Conservation (phyloP, 2,329 filamentous ascomycete genomes). For the Cladosporium sp. region DNA sequence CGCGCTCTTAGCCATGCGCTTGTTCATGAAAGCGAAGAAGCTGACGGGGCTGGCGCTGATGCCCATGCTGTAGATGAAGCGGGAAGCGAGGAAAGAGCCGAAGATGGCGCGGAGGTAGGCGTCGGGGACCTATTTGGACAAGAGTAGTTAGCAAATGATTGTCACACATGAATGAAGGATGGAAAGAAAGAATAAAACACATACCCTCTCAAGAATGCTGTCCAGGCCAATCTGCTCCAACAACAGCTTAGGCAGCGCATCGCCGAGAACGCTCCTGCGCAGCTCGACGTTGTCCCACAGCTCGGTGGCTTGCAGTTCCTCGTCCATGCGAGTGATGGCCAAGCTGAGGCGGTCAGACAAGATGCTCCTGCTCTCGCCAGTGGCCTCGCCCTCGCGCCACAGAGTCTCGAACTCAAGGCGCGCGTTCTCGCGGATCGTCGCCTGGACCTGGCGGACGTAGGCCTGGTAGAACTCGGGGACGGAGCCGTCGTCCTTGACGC, state of each 20-base stretch:
- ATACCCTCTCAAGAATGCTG: constrained; percentile 75
- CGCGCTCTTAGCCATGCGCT: constrained; percentile 40
- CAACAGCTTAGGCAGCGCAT: constrained; percentile 82
- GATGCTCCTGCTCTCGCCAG: constrained; percentile 76
- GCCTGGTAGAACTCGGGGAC: constrained; percentile 87
- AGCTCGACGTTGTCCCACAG: constrained; percentile 84
- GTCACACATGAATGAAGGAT: constrained; percentile 28
- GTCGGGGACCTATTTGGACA: constrained; percentile 68
- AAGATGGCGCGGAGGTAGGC: constrained; percentile 94
- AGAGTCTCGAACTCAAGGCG: constrained; percentile 95
- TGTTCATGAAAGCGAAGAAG: constrained; percentile 84
- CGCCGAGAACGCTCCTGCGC: constrained; percentile 73
- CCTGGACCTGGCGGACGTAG: constrained; percentile 90
- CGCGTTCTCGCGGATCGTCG: constrained; percentile 87
- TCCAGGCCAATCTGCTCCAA: constrained; percentile 89
- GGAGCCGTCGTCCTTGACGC: constrained; percentile 72
- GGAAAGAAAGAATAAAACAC: constrained; percentile 31
- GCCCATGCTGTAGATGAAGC: constrained; percentile 95
- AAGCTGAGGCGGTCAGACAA: constrained; percentile 87
- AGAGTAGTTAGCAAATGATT: neutral
- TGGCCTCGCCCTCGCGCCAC: constrained; percentile 89
- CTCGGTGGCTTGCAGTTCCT: constrained; percentile 91
- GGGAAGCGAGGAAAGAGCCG: constrained; percentile 88
- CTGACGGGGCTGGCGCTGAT: constrained; percentile 92
- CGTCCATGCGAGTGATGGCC: constrained; percentile 94